Base-by-base conservation (phyloP, 164 flowering plant genomes). In the Magnolia sinica region DNA sequence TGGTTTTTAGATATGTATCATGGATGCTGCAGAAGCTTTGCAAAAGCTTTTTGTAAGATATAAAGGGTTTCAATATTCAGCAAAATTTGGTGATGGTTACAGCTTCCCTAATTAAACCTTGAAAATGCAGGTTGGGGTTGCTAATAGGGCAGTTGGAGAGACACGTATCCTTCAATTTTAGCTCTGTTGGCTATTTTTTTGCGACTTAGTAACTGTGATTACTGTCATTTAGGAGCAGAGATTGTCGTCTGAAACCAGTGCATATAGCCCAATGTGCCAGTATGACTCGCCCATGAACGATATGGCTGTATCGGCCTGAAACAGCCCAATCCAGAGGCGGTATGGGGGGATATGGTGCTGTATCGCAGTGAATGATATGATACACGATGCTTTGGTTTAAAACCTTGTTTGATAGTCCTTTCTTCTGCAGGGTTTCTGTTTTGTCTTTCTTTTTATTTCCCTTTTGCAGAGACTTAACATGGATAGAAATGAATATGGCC, bases 111-210 rank as follows among this genome's bases (percentile, higher is more conserved):
- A 76, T 8, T 64, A 9, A 20, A 71, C 69, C 3, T 63, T 77
- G 16, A 14, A 59, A 78, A 61, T 85, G 87, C 91, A 94, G 98
- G 84, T 74, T 65, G 97, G 97, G n/a, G 81, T 89, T 82, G 87
- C 93, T 29, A 91, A 91, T 80, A 84, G 93, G 83, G 91, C 97
- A 70, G 95, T 94, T 78, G 98, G 97, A 81, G 97, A 94, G 86
- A 94, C 98, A 66, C 94, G 96, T 90, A 88, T 91, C 92, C 92
- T 84, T 27, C 59, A 11, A 20, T 23, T 37, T 19, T 65, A 16
- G 49, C 7, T 29, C 23, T 8, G 23, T 55, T 58, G 19, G 19
- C 50, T 31, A 31, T 68, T 61, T 73, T 18, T 71, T 50, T 50
- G 52, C 72, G 49, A 19, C 9, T 50, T 76, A 58, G 58, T 19